phyloP scores from a whole-genome alignment of 2,329 filamentous ascomycete genomes.

The Stachybotrys chlorohalonatus region DNA sequence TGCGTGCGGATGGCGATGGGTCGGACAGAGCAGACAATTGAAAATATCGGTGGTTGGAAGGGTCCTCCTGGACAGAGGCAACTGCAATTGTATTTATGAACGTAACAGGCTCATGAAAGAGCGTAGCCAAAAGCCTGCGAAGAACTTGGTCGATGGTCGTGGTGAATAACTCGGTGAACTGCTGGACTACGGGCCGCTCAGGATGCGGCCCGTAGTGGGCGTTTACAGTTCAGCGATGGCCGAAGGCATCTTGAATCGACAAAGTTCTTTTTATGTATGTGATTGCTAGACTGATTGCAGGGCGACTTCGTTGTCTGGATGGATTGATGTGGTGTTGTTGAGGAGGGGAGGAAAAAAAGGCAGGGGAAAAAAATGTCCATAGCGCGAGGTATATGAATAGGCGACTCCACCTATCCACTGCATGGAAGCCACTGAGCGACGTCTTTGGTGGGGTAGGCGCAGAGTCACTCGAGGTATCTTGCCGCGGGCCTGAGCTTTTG shows the following conservation, averaged over 20 bases:
- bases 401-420: no score
- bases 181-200: slow-evolving; percentile 68
- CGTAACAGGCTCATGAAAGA: slow-evolving; percentile 29
- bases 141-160: slow-evolving; percentile 56
- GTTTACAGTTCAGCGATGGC: slow-evolving; percentile 89
- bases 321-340: slow-evolving; percentile 21
- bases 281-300: slow-evolving; percentile 15
- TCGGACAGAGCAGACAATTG: neutral
- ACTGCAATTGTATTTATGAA: neutral
- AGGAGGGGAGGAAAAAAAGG: slow-evolving; percentile 18
- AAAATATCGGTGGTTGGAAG: neutral
- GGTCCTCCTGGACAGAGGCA: neutral
- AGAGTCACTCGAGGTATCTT: neutral
- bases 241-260: slow-evolving; percentile 65
- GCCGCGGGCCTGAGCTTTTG: no score
- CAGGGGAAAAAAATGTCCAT: slow-evolving; percentile 8
- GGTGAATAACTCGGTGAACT: slow-evolving; percentile 64
- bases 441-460: neutral
- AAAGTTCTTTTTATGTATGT: slow-evolving; percentile 46
- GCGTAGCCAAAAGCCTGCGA: slow-evolving; percentile 43
- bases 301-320: slow-evolving; percentile 59
- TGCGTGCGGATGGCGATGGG: no score
- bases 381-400: neutral
- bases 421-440: neutral
- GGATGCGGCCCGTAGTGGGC: slow-evolving; percentile 62